These are phyloP conservation scores for Pelargonium myrrhifolium DNA, from an alignment of 441 rosid species.

Conservation along the genomic window DNA sequence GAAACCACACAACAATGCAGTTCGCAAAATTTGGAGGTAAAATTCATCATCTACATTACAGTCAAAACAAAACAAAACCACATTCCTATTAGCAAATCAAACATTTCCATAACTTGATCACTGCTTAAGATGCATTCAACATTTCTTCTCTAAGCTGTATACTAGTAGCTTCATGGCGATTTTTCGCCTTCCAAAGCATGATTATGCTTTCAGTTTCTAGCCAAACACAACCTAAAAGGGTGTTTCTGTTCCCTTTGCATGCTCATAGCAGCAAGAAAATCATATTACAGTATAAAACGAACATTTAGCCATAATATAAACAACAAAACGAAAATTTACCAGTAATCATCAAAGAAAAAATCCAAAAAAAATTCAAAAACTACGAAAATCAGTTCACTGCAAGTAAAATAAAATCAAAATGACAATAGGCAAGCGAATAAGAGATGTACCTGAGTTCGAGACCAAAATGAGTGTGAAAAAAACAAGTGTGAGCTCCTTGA, in stretches of 20 bases:
- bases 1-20: too few species aligned
- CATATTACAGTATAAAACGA: neutral
- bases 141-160: too few species aligned
- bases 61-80: neutral
- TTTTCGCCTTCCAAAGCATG: neutral
- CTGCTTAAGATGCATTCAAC: too few species aligned
- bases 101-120: too few species aligned
- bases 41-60: too few species aligned
- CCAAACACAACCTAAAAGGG: neutral
- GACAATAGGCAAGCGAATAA: neutral
- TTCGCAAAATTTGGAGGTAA: too few species aligned
- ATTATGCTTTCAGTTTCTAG: neutral
- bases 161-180: too few species aligned
- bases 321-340: neutral
- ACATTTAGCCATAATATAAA: too few species aligned
- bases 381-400: neutral
- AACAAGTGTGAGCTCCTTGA: neutral
- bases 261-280: neutral
- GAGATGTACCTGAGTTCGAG: slow-evolving; percentile 5
- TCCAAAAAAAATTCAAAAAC: neutral
- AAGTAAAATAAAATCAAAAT: neutral
- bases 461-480: slow-evolving; percentile 1
- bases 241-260: neutral
- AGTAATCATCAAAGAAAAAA: neutral
- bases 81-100: neutral